Conservation (phyloP, 129 eudicot genomes). For the Smallanthus sonchifolius region DNA sequence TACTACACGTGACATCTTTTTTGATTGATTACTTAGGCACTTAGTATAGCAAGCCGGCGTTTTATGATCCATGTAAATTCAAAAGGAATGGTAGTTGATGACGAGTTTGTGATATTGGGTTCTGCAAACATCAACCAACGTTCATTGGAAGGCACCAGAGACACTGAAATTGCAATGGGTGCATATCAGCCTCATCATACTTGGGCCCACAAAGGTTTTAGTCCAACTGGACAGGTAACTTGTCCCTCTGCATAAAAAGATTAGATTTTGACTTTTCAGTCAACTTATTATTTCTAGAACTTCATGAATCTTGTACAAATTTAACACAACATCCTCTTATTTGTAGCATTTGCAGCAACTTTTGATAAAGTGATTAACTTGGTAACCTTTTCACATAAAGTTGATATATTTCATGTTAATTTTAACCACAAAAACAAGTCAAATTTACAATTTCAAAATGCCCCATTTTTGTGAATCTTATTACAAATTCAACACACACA, state of each 20-base stretch:
- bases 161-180: conserved; percentile 64
- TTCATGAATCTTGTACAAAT: background rate
- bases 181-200: conserved; percentile 54
- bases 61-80: conserved; percentile 49
- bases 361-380: background rate
- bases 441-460: background rate
- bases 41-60: conserved; percentile 27
- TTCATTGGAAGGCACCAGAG: conserved; percentile 45
- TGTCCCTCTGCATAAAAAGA: background rate
- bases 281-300: background rate
- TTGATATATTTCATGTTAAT: background rate
- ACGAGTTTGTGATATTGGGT: conserved; percentile 37
- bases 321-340: background rate
- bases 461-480: background rate
- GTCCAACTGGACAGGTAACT: conserved; percentile 51
- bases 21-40: conserved; percentile 19
- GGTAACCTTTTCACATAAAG: background rate
- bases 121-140: conserved; percentile 55
- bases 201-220: conserved; percentile 29
- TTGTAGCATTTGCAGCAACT: background rate
- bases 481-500: background rate
- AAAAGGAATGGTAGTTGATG: conserved; percentile 48
- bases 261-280: background rate
- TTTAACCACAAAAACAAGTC: background rate
- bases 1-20: background rate